Evolutionary conservation across 2,329 filamentous ascomycete species (phyloP).

Genomic region (Coniella lustricola): DNA sequence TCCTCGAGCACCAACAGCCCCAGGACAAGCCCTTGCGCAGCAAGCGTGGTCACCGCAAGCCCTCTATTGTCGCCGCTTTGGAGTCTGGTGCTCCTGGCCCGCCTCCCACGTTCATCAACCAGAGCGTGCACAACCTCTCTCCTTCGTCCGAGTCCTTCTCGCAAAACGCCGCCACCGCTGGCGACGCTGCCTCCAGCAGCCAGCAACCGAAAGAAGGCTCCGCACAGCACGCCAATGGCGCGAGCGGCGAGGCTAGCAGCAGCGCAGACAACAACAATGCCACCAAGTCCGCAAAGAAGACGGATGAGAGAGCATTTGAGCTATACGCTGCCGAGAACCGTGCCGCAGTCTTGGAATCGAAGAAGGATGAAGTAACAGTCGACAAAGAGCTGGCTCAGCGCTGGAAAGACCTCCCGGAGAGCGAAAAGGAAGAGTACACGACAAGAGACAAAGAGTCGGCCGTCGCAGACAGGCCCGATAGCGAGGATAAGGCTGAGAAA

Average conservation of each 20-base stretch:
- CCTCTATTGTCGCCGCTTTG: constrained; percentile 38
- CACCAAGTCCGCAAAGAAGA: constrained; percentile 34
- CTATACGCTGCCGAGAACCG: constrained; percentile 47
- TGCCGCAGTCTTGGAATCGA: constrained; percentile 32
- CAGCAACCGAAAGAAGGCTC: constrained; percentile 19
- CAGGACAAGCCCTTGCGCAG: constrained; percentile 71
- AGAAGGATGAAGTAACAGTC: constrained; percentile 37
- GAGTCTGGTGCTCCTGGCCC: constrained; percentile 20
- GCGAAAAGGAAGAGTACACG: constrained; percentile 43
- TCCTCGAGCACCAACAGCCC: constrained; percentile 41
- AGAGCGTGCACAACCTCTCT: constrained; percentile 39
- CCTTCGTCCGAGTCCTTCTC: constrained; percentile 48
- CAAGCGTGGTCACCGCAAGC: constrained; percentile 65
- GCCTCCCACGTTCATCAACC: constrained; percentile 38
- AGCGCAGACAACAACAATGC: constrained; percentile 16
- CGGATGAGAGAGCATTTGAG: constrained; percentile 43
- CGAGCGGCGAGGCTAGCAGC: constrained; percentile 17
- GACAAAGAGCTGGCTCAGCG: constrained; percentile 49
- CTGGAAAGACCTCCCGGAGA: constrained; percentile 47
- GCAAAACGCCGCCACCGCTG: constrained; percentile 32
- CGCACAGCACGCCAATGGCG: constrained; percentile 31
- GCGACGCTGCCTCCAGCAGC: constrained; percentile 24
- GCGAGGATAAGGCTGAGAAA: not conserved
- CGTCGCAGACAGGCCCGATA: not conserved
- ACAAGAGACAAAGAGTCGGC: constrained; percentile 22